A percentile compares a stretch with the other conserved stretches of the same genome.
Conservation (phyloP, 2,329 filamentous ascomycete species). For the Capronia americana region DNA sequence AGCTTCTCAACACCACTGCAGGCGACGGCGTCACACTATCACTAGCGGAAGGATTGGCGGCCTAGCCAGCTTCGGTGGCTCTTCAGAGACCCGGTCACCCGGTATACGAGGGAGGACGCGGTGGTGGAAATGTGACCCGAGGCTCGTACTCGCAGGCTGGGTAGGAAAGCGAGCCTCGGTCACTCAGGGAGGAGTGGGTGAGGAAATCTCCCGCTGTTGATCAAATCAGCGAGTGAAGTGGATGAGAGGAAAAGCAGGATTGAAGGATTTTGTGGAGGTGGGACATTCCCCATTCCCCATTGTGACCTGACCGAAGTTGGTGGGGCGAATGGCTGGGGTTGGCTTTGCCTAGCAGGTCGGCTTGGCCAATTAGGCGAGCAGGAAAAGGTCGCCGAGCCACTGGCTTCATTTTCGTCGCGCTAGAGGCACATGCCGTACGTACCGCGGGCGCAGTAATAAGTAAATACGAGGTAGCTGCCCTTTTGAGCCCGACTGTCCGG, state of each 20-base stretch:
- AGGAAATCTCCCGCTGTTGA: background rate
- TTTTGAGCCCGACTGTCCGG: background rate
- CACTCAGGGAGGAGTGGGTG: background rate
- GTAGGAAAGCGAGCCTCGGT: background rate
- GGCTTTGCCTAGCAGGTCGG: background rate
- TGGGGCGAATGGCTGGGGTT: background rate
- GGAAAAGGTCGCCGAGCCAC: background rate
- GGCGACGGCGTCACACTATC: background rate
- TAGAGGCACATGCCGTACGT: background rate
- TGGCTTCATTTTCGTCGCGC: background rate
- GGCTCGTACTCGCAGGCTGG: background rate
- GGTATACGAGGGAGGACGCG: background rate
- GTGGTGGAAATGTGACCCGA: background rate
- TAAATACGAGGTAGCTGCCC: background rate
- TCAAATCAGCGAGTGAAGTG: slow-evolving; percentile 1
- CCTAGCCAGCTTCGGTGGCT: background rate
- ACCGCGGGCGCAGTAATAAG: background rate
- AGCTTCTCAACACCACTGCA: background rate
- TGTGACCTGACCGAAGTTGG: background rate
- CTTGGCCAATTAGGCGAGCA: background rate
- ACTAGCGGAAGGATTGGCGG: background rate
- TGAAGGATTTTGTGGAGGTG: slow-evolving; percentile 10
- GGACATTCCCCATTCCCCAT: background rate
- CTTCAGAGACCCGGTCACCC: background rate
- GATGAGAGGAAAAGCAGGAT: background rate